These are phyloP conservation scores for Yamadazyma taylorii DNA, from an alignment of 1,139 yeast species.

Conservation along the genomic window DNA sequence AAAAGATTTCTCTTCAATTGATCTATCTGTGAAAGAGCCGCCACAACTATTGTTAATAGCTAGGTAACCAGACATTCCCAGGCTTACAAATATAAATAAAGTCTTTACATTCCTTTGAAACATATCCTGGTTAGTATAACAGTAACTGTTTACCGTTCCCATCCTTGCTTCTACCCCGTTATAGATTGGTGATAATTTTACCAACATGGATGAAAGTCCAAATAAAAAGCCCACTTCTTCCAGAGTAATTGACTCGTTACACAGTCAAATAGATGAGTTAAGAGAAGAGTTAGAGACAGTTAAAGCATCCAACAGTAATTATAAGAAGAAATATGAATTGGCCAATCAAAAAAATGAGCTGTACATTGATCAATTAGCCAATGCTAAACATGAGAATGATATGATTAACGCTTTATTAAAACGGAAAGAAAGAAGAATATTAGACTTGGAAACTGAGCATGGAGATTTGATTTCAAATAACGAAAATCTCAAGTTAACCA, in stretches of 20 bases:
- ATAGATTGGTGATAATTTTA: no score
- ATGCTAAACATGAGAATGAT: conserved; percentile 70
- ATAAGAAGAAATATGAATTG: conserved; percentile 49
- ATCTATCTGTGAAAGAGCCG: no score
- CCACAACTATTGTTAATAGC: no score
- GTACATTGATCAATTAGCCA: conserved; percentile 65
- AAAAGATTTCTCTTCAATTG: background rate
- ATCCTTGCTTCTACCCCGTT: background rate
- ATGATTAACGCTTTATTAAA: conserved; percentile 61
- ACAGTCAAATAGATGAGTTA: conserved; percentile 51
- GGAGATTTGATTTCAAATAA: conserved; percentile 45
- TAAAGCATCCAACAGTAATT: conserved; percentile 37
- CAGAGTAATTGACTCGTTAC: conserved; percentile 58
- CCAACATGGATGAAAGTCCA: conserved; percentile 20
- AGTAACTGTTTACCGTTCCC: no score
- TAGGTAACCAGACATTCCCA: no score
- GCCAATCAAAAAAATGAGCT: conserved; percentile 55
- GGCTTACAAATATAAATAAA: no score
- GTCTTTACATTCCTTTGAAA: no score
- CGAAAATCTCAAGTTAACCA: conserved; percentile 47
- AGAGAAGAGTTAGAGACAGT: conserved; percentile 51
- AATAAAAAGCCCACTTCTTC: conserved; percentile 38
- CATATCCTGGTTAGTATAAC: no score
- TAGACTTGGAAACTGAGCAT: conserved; percentile 59
- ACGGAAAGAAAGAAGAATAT: conserved; percentile 62